Evolutionary conservation across 2,329 filamentous ascomycete species (phyloP), one percentile per base, ranked within the genome.

Genomic region (Geosmithia putterillii): DNA sequence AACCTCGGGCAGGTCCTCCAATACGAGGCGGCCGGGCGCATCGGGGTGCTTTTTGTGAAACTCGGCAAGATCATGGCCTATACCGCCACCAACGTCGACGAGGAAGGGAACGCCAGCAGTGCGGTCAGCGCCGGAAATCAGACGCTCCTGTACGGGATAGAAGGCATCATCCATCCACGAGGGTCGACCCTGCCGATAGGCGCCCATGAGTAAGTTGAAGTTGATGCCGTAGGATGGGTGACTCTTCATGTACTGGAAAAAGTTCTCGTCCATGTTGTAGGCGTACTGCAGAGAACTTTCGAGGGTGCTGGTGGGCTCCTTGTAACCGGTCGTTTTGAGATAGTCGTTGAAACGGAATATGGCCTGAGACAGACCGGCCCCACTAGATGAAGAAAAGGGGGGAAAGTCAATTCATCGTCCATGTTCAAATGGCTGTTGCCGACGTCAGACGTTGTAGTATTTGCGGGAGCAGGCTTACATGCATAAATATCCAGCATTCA

Each of bases 1-100:
- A 6, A 73, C 64, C 3, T 57, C 52, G 0, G 63, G 59, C 6
- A 68, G 54, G 46, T 76, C 73, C 48, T 76, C 69, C 0, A 75
- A 54, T 1, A 75, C 52, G 2, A 74, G 51, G 4, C 59, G 55
- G 2, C 70, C 70, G 0, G 62, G 60, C 0, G 56, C 51, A 1
- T 58, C 42, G 0, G 65, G 61, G 46, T 62, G 60, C 40, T 63
- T 61, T 0, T 50, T 47, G 2, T 49, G 42, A 21, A 63, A 62
- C 25, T 57, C 56, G 14, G 51, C 51, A 4, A 64, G 44, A 40
- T 65, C 59, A 39, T 64, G 59, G 0, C 63, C 62, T 3, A 58
- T 43, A 3, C 53, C 53, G 6, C 63, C 61, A 23, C 55, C 62
- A 8, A 65, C 47, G 36, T 65, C 63, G 1, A 64, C 57, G 3